phyloP scores from a whole-genome alignment of 2,329 filamentous ascomycete species.

The Aspergillus unguis region DNA sequence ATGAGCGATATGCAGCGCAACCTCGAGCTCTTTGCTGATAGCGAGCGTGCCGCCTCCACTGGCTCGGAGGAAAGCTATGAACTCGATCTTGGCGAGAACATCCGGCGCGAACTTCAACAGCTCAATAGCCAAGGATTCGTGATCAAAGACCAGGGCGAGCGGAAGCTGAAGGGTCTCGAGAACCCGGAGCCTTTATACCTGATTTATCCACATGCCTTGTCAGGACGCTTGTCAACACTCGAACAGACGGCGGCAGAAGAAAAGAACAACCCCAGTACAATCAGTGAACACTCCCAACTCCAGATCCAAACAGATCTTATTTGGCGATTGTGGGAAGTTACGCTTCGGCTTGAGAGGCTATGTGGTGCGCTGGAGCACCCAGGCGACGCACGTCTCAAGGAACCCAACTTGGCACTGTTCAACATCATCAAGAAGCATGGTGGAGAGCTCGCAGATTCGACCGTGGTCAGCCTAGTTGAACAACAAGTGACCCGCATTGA shows the following conservation, averaged over 20 bases:
- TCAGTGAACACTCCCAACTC: slow-evolving; percentile 61
- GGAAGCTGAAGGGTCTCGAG: slow-evolving; percentile 92
- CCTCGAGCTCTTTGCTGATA: slow-evolving; percentile 82
- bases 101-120: slow-evolving; percentile 81
- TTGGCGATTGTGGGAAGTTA: slow-evolving; percentile 87
- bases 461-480: slow-evolving; percentile 85
- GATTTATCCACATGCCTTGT: slow-evolving; percentile 85
- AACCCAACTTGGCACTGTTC: slow-evolving; percentile 78
- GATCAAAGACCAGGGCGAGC: slow-evolving; percentile 92
- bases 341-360: slow-evolving; percentile 84
- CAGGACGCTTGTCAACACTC: slow-evolving; percentile 58
- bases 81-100: slow-evolving; percentile 73
- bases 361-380: slow-evolving; percentile 81
- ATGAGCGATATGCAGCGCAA: slow-evolving; percentile 93
- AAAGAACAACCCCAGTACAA: slow-evolving; percentile 50
- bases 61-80: slow-evolving; percentile 71
- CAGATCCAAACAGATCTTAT: slow-evolving; percentile 81
- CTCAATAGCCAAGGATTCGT: slow-evolving; percentile 91
- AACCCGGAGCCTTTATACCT: slow-evolving; percentile 96
- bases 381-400: slow-evolving; percentile 61
- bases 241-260: slow-evolving; percentile 48
- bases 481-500: slow-evolving; percentile 96
- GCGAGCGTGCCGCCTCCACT: slow-evolving; percentile 65
- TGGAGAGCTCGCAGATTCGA: slow-evolving; percentile 82
- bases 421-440: slow-evolving; percentile 69